Base-by-base conservation (phyloP, 1,284 basidiomycete species). In the Naganishia albida region DNA sequence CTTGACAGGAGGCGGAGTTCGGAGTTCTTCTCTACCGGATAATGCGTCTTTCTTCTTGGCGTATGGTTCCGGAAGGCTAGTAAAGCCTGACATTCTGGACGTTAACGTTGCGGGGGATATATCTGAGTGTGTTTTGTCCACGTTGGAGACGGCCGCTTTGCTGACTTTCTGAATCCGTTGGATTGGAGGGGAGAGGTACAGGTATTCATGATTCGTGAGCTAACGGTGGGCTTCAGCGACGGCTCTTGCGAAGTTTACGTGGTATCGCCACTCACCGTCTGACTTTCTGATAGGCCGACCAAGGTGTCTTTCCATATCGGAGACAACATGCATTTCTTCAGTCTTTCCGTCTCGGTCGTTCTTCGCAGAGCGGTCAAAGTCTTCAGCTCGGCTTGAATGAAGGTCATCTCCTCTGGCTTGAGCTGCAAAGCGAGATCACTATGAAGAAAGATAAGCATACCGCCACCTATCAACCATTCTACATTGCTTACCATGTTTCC, bases 401-500 rank as follows among this genome's bases (percentile, higher is more conserved):
- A 18, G 12, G 26, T 40, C 8, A 49, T 26, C 4, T 50, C 57
- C 2, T 60, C 38, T 18, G 13, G 57, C 25, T 16, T 60, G 46
- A 60, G 34, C 18, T 34, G 39, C 16, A 60, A 26, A 4, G 57
- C 26, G 25, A 60, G 8, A 26, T 60, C 44, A 34, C 57, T 60
- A n/a, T 8, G 6, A 30, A 49, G 38, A 48, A 42, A 10, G 15
- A 44, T 57, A 8, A 46, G 42, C 25, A 26, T 26, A 16, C 13
- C n/a, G 10, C n/a, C n/a, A 42, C 18, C 42, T 30, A 30, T 23
- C 8, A 20, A 15, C 13, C 23, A 3, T 25, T 16, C 25, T 28
- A 26, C 10, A 26, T 34, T 2, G 48, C 57, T 60, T 50, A 50
- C 57, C 57, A 60, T 25, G 48, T 26, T 30, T 49, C 46, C 57